Percentiles rank a stretch among this genome's conserved stretches.
Evolutionary conservation across 495 filamentous ascomycete genomes (phyloP).

Genomic region (Aspergillus sparsus): DNA sequence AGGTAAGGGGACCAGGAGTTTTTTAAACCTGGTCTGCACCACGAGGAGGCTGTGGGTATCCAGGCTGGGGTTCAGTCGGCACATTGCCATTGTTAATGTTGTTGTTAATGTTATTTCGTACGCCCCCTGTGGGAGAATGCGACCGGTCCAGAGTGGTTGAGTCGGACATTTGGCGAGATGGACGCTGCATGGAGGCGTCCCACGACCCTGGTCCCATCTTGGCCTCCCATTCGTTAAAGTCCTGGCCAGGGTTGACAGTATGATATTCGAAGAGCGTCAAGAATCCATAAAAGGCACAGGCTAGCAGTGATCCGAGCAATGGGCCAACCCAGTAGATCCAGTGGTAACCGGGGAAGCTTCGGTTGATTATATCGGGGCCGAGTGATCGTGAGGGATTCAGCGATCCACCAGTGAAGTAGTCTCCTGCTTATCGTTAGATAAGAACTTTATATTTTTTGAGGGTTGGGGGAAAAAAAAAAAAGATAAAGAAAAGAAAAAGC

Average conservation of each 20-base stretch:
- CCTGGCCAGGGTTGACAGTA: constrained; percentile 76
- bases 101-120: neutral
- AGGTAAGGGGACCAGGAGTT: neutral
- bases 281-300: constrained; percentile 66
- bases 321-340: constrained; percentile 70
- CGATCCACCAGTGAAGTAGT: constrained; percentile 71
- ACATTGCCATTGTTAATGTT: neutral
- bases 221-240: constrained; percentile 49
- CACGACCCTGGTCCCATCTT: constrained; percentile 25
- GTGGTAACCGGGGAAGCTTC: constrained; percentile 58
- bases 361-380: constrained; percentile 67
- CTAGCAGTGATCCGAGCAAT: constrained; percentile 62
- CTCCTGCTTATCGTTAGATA: constrained; percentile 39
- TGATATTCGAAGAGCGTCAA: constrained; percentile 72
- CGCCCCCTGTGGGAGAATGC: constrained; percentile 14
- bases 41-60: neutral
- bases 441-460: neutral
- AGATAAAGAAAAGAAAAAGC: too few species aligned
- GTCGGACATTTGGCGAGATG: constrained; percentile 18
- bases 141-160: constrained; percentile 19
- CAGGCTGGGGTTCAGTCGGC: neutral
- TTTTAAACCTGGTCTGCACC: constrained; percentile 8
- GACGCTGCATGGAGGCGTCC: constrained; percentile 17
- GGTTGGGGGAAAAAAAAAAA: too few species aligned
- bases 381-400: constrained; percentile 75